Conservation (phyloP, 1,284 basidiomycete species). For the Cystobasidium sp. region DNA sequence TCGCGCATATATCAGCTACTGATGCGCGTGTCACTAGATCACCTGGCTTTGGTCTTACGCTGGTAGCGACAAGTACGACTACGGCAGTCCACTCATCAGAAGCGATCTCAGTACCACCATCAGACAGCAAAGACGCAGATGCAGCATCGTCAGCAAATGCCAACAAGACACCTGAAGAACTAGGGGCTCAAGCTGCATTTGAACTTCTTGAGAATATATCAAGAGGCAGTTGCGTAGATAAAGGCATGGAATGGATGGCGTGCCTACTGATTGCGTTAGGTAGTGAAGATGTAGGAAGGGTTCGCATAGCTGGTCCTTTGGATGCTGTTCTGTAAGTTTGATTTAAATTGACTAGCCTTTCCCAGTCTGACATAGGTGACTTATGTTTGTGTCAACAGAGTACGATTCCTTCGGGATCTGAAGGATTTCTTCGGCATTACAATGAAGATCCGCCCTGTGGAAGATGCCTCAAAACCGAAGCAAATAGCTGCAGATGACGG, state of each 20-base stretch:
- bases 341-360: not conserved
- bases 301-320: constrained; percentile 72
- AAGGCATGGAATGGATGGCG: constrained; percentile 84
- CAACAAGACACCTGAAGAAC: constrained; percentile 44
- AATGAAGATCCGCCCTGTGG: constrained; percentile 61
- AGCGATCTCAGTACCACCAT: constrained; percentile 69
- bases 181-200: constrained; percentile 78
- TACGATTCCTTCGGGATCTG: constrained; percentile 87
- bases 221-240: constrained; percentile 86
- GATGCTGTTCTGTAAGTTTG: constrained; percentile 49
- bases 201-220: constrained; percentile 77
- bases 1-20: constrained; percentile 12
- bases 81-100: constrained; percentile 86
- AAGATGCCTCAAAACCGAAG: not conserved
- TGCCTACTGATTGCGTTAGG: constrained; percentile 91
- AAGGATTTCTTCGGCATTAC: constrained; percentile 74
- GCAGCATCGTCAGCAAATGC: not conserved
- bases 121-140: not conserved
- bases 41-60: constrained; percentile 89
- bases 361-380: constrained; percentile 49
- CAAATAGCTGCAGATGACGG: constrained; percentile 39
- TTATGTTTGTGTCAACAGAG: constrained; percentile 61
- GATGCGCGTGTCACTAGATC: constrained; percentile 65
- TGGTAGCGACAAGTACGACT: constrained; percentile 91
- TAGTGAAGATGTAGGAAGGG: constrained; percentile 91